Evolutionary conservation across 495 filamentous ascomycete genomes (phyloP), one percentile per base, ranked within the genome.

Genomic region (Neurospora sp.): DNA sequence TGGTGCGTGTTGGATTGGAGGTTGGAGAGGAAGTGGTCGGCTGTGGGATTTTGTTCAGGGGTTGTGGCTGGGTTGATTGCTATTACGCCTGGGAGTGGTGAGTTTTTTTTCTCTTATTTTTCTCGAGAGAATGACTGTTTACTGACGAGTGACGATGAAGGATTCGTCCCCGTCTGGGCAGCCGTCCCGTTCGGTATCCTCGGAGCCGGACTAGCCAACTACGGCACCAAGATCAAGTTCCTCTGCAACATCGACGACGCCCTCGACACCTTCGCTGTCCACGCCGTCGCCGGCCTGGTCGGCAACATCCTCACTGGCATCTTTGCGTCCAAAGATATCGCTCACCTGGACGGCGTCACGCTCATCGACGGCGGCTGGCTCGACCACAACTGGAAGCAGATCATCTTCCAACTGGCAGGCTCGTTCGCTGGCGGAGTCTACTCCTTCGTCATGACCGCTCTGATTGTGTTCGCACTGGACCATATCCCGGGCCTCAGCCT

Each of bases 201-300:
- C 42, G 94, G 93, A 68, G 95, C 93, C 27, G 83, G 88, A 68
- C 89, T 91, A 53, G 94, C 93, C 87, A 98, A 98, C 82, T 98
- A 97, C 78, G 94, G 92, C 41, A 98, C 95, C 38, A 97, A 98
- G 85, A 87, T 98, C 76, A 98, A 98, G 84, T 98, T 95, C 82
- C 78, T 94, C 70, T 82, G 97, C 48, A 85, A 87, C 45, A 89
- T 96, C 74, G 95, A 98, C 77, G 95, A 98, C 80, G 93, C 93
- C 20, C 84, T 97, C 65, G 94, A 98, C 81, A 97, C 97, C 83
- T 97, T 97, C 75, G 94, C 95, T 48, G 95, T 95, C 40, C 95
- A 98, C 80, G 92, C 84, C 39, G 85, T 98, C 70, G 95, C 94
- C 70, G 95, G 95, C 42, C 81, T 97, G 8, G 91, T 97, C 71